phyloP scores from a whole-genome alignment of 2,329 filamentous ascomycete species.

The Remersonia thermophila region DNA sequence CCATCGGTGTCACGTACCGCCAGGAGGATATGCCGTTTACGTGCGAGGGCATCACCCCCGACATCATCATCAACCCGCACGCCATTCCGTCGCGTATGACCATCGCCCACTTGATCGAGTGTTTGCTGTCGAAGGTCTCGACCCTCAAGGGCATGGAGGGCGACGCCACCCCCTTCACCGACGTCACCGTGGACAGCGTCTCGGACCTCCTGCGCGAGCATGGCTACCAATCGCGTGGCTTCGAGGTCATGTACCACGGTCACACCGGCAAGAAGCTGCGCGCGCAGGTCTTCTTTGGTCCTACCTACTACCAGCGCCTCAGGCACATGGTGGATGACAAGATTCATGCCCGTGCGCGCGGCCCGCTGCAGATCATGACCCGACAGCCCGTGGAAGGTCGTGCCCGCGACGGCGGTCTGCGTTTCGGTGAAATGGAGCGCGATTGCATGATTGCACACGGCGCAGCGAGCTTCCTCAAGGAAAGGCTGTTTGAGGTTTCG shows the following conservation, averaged over 20 bases:
- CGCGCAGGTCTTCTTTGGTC: conserved; percentile 91
- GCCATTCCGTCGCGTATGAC: conserved; percentile 99
- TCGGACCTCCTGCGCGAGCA: conserved; percentile 76
- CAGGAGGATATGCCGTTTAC: conserved; percentile 99
- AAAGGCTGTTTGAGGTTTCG: conserved; percentile 91
- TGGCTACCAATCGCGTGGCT: conserved; percentile 92
- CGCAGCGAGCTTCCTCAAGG: conserved; percentile 91
- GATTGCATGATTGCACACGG: conserved; percentile 99
- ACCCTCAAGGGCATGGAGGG: conserved; percentile 90
- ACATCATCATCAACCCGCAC: conserved; percentile 98
- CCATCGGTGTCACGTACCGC: conserved; percentile 94
- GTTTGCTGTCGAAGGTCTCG: conserved; percentile 89
- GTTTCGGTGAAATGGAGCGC: conserved; percentile 99
- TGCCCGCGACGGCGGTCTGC: conserved; percentile 91
- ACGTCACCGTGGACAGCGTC: conserved; percentile 89
- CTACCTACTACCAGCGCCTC: conserved; percentile 96
- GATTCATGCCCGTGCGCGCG: conserved; percentile 96
- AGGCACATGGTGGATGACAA: conserved; percentile 99
- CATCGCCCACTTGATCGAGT: conserved; percentile 99
- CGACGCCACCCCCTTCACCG: conserved; percentile 94
- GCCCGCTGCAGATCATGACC: conserved; percentile 93
- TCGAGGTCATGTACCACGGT: conserved; percentile 98
- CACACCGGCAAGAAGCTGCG: conserved; percentile 90
- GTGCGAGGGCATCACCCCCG: conserved; percentile 77
- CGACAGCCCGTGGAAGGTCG: conserved; percentile 96